phyloP scores from a whole-genome alignment of 495 filamentous ascomycete genomes.

The Aspergillus kassunensis region DNA sequence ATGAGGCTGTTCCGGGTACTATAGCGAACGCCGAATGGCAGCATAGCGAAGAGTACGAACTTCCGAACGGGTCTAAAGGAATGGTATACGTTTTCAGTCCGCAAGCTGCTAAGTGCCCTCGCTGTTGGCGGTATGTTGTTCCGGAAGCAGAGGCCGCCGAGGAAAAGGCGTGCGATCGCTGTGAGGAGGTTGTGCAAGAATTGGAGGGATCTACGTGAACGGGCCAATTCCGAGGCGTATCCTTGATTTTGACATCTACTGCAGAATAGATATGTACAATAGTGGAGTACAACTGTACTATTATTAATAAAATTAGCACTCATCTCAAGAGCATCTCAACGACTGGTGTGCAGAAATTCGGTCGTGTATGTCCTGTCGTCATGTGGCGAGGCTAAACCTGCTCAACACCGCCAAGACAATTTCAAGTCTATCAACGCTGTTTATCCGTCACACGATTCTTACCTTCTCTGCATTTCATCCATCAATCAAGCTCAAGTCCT shows the following conservation, averaged over 20 bases:
- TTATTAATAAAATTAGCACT: not conserved
- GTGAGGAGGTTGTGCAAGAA: slow-evolving; percentile 60
- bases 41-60: slow-evolving; percentile 51
- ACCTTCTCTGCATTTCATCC: not conserved
- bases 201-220: slow-evolving; percentile 21
- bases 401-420: slow-evolving; percentile 4
- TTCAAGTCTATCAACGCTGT: not conserved
- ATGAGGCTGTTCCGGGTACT: slow-evolving; percentile 21
- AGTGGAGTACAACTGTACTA: not conserved
- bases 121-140: slow-evolving; percentile 81
- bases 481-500: not conserved
- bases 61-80: slow-evolving; percentile 38
- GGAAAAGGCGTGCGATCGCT: slow-evolving; percentile 67
- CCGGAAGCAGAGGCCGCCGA: slow-evolving; percentile 41
- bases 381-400: slow-evolving; percentile 6
- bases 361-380: slow-evolving; percentile 4
- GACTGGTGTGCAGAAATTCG: not conserved
- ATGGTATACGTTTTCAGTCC: slow-evolving; percentile 65
- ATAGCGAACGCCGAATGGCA: slow-evolving; percentile 47
- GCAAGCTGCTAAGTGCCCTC: slow-evolving; percentile 65
- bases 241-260: not conserved
- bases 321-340: not conserved
- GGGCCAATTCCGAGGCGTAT: not conserved
- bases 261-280: slow-evolving; percentile 9
- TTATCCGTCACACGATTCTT: not conserved